A percentile compares a stretch with the other conserved stretches of the same genome.
Conservation (phyloP, 2,329 filamentous ascomycete species). For the Sphaerulina populicola region DNA sequence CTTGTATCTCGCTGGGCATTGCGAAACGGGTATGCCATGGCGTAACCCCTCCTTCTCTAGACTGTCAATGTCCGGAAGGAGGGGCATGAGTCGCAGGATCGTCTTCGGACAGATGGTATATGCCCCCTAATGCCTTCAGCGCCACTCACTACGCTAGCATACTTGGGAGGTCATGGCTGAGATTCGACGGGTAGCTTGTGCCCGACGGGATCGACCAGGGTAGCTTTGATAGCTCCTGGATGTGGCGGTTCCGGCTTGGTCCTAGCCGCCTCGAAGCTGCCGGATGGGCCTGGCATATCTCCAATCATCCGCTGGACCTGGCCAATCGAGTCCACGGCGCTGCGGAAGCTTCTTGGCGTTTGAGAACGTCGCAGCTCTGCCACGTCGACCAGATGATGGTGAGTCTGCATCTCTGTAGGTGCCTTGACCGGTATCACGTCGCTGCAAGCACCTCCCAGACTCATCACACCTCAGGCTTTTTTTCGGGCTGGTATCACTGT, state of each 20-base stretch:
- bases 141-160: constrained; percentile 12
- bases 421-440: too few relatives aligned
- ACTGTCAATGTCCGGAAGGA: constrained; percentile 15
- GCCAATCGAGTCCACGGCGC: constrained; percentile 1
- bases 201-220: constrained; percentile 4
- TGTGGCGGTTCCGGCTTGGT: constrained; percentile 6
- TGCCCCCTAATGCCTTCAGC: background rate
- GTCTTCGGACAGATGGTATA: constrained; percentile 19
- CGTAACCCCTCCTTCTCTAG: constrained; percentile 8
- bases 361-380: constrained; percentile 4
- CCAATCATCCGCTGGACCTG: constrained; percentile 7
- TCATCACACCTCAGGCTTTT: too few relatives aligned
- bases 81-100: constrained; percentile 13
- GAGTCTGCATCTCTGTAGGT: too few relatives aligned
- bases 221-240: constrained; percentile 6
- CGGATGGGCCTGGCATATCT: background rate
- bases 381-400: background rate
- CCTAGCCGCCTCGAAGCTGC: background rate
- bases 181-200: constrained; percentile 6
- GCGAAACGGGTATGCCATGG: background rate
- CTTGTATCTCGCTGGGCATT: constrained; percentile 11
- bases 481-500: too few relatives aligned
- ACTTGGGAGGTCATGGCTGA: constrained; percentile 11
- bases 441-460: too few relatives aligned
- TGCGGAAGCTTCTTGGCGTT: constrained; percentile 1